Evolutionary conservation across 176 grass and related monocot genomes (phyloP), one percentile per base, ranked within the genome.

Genomic region (Oropetium thomaeum): DNA sequence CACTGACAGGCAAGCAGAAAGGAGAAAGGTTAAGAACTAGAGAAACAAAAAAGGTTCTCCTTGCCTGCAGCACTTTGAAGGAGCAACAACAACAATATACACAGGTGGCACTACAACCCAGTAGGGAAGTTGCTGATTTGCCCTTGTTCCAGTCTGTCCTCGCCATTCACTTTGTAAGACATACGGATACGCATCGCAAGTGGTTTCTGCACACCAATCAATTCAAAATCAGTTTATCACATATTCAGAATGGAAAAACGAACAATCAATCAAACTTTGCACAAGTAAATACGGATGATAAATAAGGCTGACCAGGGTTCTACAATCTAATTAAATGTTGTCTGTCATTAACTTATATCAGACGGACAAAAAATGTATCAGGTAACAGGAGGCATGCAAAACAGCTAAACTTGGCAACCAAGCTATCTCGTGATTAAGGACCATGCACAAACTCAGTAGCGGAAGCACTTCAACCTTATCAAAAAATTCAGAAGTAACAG

Each of bases 71-170:
- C 72, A 74, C 11, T 60, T 67, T 44, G 78, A 72, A 69, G 79
- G 38, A 71, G 22, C 54, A 83, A 70, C 73, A 69, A 27, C 83
- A 57, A 83, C 26, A 59, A 37, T 86, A 67, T 58, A 57, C 47
- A 83, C 51, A 54, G 44, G 73, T 81, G 47, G 64, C 65, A 69
- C 86, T 91, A 99, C 79, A 99, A 85, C 39, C 92, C 89, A 39
- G 87, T 14, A 59, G 96, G 96, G 44, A 99, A 96, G 74, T 96
- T 96, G 77, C 60, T 99, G 79, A 99, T 80, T 71, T 96, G 96
- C 48, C 92, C 96, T 92, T 96, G 92, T 38, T 99, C 96, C 73
- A 92, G 77, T 75, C 84, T 96, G 32, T 92, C 96, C 80, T 92
- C 79, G 17, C 89, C 82, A 31, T 96, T 92, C 32, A 96, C 80